phyloP scores from a whole-genome alignment of 257 asterid genomes.

The Osmanthus fragrans region DNA sequence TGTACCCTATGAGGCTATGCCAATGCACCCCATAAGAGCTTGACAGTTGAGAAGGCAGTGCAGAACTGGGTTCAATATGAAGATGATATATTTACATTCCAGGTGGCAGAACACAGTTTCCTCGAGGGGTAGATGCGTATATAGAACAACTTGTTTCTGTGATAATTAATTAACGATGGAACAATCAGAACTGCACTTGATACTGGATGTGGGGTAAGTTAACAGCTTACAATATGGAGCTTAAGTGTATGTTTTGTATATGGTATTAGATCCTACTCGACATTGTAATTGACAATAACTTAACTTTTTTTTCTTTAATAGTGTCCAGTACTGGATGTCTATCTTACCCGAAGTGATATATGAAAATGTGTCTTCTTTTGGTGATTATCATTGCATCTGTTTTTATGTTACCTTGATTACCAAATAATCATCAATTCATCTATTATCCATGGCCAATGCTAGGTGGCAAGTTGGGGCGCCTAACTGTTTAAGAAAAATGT shows the following conservation, averaged over 20 bases:
- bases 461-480: constrained; percentile 30
- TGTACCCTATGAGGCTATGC: constrained; percentile 9
- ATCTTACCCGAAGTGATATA: not conserved
- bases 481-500: constrained; percentile 10
- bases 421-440: constrained; percentile 9
- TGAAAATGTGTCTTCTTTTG: not conserved
- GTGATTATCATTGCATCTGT: not conserved
- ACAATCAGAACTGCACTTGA: constrained; percentile 25
- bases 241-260: too few relatives aligned
- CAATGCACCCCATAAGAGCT: constrained; percentile 23
- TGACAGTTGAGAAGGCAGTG: constrained; percentile 18
- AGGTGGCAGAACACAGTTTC: constrained; percentile 25
- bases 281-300: too few relatives aligned
- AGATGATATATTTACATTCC: constrained; percentile 19
- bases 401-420: constrained; percentile 5
- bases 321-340: too few relatives aligned
- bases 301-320: too few relatives aligned
- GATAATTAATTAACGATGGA: constrained; percentile 21
- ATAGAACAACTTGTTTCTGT: constrained; percentile 13
- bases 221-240: not conserved
- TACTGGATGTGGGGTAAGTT: constrained; percentile 27
- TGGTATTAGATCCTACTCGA: too few relatives aligned
- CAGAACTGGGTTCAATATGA: constrained; percentile 25
- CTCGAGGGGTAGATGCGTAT: constrained; percentile 17
- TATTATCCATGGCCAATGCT: constrained; percentile 22